Evolutionary conservation across 768 basidiomycete genomes (phyloP).

Genomic region (Lentinus brumalis): DNA sequence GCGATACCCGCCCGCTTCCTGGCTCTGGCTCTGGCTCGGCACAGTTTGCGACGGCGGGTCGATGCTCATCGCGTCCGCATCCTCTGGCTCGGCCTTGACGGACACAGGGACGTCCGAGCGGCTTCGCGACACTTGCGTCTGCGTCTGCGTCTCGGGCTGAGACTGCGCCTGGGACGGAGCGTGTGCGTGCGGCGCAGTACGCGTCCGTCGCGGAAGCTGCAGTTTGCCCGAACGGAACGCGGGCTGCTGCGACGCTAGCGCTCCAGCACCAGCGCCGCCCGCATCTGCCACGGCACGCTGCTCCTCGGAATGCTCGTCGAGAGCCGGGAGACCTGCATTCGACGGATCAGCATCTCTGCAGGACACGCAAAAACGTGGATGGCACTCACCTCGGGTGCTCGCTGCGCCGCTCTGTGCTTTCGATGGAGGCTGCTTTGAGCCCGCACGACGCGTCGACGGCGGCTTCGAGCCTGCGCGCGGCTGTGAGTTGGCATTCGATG

Average conservation of each 20-base stretch:
- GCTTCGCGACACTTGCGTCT: background rate
- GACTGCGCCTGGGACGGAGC: background rate
- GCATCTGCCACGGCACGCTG: background rate
- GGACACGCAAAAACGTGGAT: too few species aligned
- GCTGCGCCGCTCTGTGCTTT: background rate
- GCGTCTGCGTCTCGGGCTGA: background rate
- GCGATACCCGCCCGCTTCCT: slow-evolving; percentile 1
- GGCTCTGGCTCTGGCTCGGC: slow-evolving; percentile 8
- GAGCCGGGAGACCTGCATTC: background rate
- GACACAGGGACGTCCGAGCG: too few species aligned
- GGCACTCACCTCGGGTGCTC: too few species aligned
- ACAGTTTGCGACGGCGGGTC: background rate
- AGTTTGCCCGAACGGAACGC: slow-evolving; percentile 13
- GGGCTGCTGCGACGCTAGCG: background rate
- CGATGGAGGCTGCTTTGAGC: background rate
- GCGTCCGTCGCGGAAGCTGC: slow-evolving; percentile 4
- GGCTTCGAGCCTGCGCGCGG: slow-evolving; percentile 6
- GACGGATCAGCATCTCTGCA: background rate
- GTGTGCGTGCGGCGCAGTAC: background rate
- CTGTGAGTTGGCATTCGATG: background rate
- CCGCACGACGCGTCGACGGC: slow-evolving; percentile 3
- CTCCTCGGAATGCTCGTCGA: background rate
- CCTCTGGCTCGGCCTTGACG: slow-evolving; percentile 11
- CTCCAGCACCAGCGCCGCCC: background rate
- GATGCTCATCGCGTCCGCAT: background rate